A percentile compares a stretch with the other conserved stretches of the same genome.
Evolutionary conservation across 129 eudicot genomes (phyloP).

Genomic region (Logfia minima): DNA sequence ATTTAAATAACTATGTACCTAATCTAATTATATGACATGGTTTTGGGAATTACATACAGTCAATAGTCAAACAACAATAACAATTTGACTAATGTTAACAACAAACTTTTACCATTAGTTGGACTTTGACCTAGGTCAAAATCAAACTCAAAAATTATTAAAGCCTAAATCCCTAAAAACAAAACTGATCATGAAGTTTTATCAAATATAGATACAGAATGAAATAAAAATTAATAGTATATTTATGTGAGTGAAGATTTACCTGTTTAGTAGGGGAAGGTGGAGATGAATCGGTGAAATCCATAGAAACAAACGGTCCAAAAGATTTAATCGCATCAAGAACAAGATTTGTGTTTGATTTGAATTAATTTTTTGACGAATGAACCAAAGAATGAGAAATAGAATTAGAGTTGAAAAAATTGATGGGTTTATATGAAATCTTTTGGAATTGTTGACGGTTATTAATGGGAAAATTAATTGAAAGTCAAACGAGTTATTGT

Average conservation of each 20-base stretch:
- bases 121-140: neutral
- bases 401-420: neutral
- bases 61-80: neutral
- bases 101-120: no score
- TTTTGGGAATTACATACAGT: neutral
- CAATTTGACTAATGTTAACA: neutral
- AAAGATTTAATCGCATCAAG: neutral
- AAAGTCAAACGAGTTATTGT: no score
- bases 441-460: constrained; percentile 25
- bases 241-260: neutral
- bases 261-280: constrained; percentile 25
- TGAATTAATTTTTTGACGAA: neutral
- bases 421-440: constrained; percentile 10
- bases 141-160: neutral
- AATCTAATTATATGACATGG: neutral
- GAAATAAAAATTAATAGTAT: neutral
- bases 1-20: neutral
- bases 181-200: neutral
- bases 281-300: constrained; percentile 25
- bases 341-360: neutral
- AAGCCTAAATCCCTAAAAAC: neutral
- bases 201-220: no score
- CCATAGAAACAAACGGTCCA: constrained; percentile 7
- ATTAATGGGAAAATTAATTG: neutral
- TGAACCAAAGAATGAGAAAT: constrained; percentile 3